Evolutionary conservation across 495 filamentous ascomycete species (phyloP).

Genomic region (Endocarpon pusillum): DNA sequence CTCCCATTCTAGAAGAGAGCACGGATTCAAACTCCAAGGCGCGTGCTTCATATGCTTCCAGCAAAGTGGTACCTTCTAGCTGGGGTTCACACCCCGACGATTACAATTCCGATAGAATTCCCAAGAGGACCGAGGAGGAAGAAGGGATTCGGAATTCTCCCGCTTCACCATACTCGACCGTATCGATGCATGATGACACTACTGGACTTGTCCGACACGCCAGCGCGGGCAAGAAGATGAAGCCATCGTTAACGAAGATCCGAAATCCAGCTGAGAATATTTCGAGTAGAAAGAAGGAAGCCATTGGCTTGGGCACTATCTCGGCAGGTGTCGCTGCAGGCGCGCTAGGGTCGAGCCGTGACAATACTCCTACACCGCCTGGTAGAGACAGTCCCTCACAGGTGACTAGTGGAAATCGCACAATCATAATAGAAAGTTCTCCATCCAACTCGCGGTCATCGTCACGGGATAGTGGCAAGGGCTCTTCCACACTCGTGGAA

Average conservation of each 20-base stretch:
- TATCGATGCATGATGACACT: conserved; percentile 30
- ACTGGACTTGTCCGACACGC: conserved; percentile 56
- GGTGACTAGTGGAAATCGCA: not conserved
- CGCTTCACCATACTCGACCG: conserved; percentile 12
- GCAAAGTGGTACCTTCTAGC: conserved; percentile 56
- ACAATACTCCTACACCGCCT: not conserved
- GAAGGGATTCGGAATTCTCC: conserved; percentile 16
- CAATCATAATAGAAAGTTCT: not conserved
- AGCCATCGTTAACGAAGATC: conserved; percentile 53
- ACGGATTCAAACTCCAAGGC: conserved; percentile 30
- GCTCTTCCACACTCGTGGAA: conserved; percentile 9
- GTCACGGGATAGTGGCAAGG: too few species aligned
- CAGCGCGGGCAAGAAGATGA: conserved; percentile 57
- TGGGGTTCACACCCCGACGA: conserved; percentile 40
- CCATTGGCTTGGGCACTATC: conserved; percentile 6
- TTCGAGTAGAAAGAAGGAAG: conserved; percentile 9
- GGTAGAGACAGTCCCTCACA: too few species aligned
- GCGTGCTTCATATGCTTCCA: conserved; percentile 65
- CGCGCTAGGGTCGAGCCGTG: not conserved
- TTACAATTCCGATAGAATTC: conserved; percentile 20
- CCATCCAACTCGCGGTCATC: conserved; percentile 17
- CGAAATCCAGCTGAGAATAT: conserved; percentile 22
- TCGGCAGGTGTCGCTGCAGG: not conserved
- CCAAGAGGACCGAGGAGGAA: conserved; percentile 24
- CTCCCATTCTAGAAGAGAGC: conserved; percentile 77